These are phyloP conservation scores for Scheffersomyces illinoinensis DNA, from an alignment of 1,139 yeast species.

Conservation along the genomic window DNA sequence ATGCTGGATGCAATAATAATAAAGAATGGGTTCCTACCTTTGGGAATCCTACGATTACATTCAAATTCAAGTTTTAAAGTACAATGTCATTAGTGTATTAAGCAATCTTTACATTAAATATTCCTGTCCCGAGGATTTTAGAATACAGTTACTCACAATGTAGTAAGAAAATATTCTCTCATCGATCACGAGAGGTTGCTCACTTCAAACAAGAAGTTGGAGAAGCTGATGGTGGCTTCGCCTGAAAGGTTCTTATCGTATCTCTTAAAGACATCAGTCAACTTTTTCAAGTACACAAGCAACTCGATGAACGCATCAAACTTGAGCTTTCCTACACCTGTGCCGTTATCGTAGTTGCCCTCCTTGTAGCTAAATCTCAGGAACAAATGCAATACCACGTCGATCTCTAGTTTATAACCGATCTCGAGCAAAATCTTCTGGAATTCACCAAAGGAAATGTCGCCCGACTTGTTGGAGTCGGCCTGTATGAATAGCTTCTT, in stretches of 20 bases:
- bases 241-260: constrained; percentile 78
- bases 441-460: constrained; percentile 67
- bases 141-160: not conserved
- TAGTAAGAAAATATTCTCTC: not conserved
- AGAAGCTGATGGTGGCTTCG: constrained; percentile 72
- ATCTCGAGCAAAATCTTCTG: constrained; percentile 67
- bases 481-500: constrained; percentile 65
- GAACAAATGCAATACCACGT: constrained; percentile 62
- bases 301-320: constrained; percentile 85
- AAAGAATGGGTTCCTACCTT: no score
- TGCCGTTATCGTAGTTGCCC: constrained; percentile 25
- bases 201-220: constrained; percentile 73
- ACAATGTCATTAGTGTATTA: not conserved
- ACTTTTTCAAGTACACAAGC: constrained; percentile 71
- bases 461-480: constrained; percentile 61
- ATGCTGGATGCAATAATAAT: not conserved
- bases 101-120: not conserved
- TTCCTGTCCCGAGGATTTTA: not conserved
- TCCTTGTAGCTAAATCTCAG: constrained; percentile 53
- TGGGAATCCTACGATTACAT: not conserved
- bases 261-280: constrained; percentile 77
- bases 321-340: constrained; percentile 57
- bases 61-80: not conserved
- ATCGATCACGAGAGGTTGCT: constrained; percentile 31
- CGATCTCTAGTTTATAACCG: constrained; percentile 66